A percentile compares a stretch with the other conserved stretches of the same genome.
Conservation (phyloP, 2,329 filamentous ascomycete genomes). For the Colletotrichum noveboracense region DNA sequence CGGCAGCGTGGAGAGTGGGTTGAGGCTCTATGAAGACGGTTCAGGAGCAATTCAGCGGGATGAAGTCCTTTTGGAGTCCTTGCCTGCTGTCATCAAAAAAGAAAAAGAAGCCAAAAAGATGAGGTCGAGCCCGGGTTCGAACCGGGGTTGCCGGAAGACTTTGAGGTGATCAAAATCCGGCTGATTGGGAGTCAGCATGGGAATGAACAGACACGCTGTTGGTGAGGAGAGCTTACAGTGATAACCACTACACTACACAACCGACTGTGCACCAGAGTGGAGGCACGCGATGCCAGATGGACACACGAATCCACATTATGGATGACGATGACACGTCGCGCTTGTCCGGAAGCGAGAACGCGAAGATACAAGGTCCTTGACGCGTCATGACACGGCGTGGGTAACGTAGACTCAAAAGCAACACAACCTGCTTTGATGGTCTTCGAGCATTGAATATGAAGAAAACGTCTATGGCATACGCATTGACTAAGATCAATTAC, state of each 20-base stretch:
- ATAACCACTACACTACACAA: slow-evolving; percentile 23
- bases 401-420: too few relatives aligned
- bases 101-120: not conserved
- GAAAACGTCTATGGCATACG: rapidly evolving
- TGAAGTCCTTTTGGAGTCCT: rapidly evolving
- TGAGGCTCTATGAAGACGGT: not conserved
- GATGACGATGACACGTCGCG: not conserved
- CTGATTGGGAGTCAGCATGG: not conserved
- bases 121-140: slow-evolving; percentile 21
- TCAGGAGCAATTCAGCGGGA: not conserved
- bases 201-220: not conserved
- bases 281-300: not conserved
- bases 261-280: not conserved
- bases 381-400: not conserved
- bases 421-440: not conserved
- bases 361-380: not conserved
- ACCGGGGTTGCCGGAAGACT: slow-evolving; percentile 19
- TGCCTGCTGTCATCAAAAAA: not conserved
- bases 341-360: not conserved
- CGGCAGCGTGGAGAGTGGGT: rapidly evolving
- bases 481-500: not conserved
- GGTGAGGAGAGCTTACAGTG: slow-evolving; percentile 1
- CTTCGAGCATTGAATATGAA: rapidly evolving
- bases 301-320: slow-evolving; percentile 1
- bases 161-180: slow-evolving; percentile 9